Evolutionary conservation across 768 basidiomycete species (phyloP).

Genomic region (Omphalotus guepiniiformis): DNA sequence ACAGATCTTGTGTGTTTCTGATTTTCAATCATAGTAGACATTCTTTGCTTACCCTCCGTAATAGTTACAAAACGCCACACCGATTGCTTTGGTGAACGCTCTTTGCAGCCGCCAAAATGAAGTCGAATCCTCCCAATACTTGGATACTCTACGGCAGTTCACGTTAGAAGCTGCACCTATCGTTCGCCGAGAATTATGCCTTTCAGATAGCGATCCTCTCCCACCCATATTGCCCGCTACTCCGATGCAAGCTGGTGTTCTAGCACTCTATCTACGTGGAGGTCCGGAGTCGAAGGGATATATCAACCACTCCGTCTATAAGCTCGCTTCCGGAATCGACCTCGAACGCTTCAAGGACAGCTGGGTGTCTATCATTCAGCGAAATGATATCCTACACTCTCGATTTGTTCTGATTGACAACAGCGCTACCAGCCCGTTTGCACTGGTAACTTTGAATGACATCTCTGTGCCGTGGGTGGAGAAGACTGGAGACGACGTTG

Average conservation of each 20-base stretch:
- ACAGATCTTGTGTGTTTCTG: constrained; percentile 1
- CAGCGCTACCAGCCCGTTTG: constrained; percentile 7
- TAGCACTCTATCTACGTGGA: constrained; percentile 4
- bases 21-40: not conserved
- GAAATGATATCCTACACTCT: constrained; percentile 3
- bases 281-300: not conserved
- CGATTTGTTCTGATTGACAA: constrained; percentile 6
- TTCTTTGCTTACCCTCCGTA: not conserved
- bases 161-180: not conserved
- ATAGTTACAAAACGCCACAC: constrained; percentile 4
- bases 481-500: not conserved
- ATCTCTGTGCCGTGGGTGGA: not conserved
- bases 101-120: not conserved
- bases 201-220: constrained; percentile 4
- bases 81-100: not conserved
- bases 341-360: constrained; percentile 1
- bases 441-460: not conserved
- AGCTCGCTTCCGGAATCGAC: not conserved
- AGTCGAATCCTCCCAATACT: not conserved
- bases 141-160: not conserved
- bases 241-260: constrained; percentile 7
- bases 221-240: constrained; percentile 4
- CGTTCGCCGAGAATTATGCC: not conserved
- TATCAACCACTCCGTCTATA: constrained; percentile 8
- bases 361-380: constrained; percentile 1